A percentile compares a stretch with the other conserved stretches of the same genome.
Conservation (phyloP, 2,329 filamentous ascomycete species). For the Pestalotiopsis sp. region DNA sequence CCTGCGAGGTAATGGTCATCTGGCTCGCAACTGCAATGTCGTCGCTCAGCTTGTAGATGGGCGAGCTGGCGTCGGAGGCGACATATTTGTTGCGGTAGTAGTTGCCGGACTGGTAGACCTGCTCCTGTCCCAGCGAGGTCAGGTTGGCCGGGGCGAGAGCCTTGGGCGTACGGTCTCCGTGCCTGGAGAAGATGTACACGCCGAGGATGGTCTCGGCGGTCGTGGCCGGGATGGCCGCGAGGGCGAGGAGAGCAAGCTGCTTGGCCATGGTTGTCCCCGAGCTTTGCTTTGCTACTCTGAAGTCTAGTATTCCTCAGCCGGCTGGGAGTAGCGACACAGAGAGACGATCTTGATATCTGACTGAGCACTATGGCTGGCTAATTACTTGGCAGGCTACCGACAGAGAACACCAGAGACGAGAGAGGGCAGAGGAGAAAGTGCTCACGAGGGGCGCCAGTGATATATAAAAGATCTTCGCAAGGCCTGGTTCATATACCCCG, state of each 20-base stretch:
- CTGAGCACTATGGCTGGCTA: no score
- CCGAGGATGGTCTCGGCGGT: slow-evolving; percentile 73
- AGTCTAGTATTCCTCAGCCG: not conserved
- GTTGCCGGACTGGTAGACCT: slow-evolving; percentile 72
- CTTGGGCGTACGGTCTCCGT: slow-evolving; percentile 88
- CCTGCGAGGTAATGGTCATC: slow-evolving; percentile 71
- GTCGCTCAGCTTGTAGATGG: slow-evolving; percentile 68
- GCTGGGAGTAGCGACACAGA: not conserved
- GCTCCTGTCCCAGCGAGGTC: slow-evolving; percentile 76
- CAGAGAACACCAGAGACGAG: not conserved
- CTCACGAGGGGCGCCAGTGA: not conserved
- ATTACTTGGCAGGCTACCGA: not conserved
- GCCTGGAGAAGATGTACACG: slow-evolving; percentile 84
- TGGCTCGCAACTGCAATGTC: slow-evolving; percentile 71
- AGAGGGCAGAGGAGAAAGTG: not conserved
- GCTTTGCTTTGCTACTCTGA: not conserved
- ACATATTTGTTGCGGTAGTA: slow-evolving; percentile 83
- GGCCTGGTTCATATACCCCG: not conserved
- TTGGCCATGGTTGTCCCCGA: slow-evolving; percentile 34
- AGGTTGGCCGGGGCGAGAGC: slow-evolving; percentile 69
- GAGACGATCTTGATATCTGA: not conserved
- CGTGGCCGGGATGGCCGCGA: slow-evolving; percentile 38
- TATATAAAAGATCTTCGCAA: not conserved
- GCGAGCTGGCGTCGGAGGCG: slow-evolving; percentile 54
- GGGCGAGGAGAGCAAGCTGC: slow-evolving; percentile 40